Evolutionary conservation across 768 basidiomycete species (phyloP).

Genomic region (Podaxis pistillaris): DNA sequence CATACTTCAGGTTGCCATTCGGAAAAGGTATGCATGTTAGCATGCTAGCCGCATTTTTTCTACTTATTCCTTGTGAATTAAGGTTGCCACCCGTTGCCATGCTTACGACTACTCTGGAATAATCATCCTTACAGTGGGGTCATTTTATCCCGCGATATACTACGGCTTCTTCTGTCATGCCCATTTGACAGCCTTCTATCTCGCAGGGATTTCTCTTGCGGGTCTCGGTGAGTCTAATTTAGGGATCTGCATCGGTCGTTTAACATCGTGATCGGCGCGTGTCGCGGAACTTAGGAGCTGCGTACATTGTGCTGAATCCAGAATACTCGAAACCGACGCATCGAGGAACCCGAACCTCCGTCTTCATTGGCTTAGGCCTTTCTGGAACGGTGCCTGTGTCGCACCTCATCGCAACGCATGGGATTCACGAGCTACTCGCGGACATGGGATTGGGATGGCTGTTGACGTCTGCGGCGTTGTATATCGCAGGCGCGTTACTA

Average conservation of each 20-base stretch:
- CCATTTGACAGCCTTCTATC: constrained; percentile 51
- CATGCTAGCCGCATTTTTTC: constrained; percentile 20
- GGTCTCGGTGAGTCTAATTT: constrained; percentile 53
- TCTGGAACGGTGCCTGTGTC: constrained; percentile 66
- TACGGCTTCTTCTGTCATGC: constrained; percentile 77
- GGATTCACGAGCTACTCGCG: constrained; percentile 47
- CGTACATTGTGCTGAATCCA: constrained; percentile 77
- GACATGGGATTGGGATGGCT: constrained; percentile 76
- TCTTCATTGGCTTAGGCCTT: constrained; percentile 79
- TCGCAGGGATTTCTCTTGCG: constrained; percentile 46
- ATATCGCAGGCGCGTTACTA: constrained; percentile 76
- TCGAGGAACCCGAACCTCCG: constrained; percentile 70
- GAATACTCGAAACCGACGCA: constrained; percentile 75
- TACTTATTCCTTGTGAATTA: constrained; percentile 15
- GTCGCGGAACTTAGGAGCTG: constrained; percentile 44
- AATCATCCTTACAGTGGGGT: constrained; percentile 73
- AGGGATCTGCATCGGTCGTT: constrained; percentile 20
- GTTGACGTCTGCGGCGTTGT: constrained; percentile 64
- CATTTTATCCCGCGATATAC: constrained; percentile 73
- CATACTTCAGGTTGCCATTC: constrained; percentile 79
- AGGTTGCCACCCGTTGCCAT: constrained; percentile 64
- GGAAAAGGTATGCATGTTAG: constrained; percentile 44
- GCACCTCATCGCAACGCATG: constrained; percentile 63
- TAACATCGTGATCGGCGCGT: constrained; percentile 21
- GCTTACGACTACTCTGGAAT: constrained; percentile 82